Conservation (phyloP, 176 grass and related monocot genomes). For the Ampelocalamus luodianensis region DNA sequence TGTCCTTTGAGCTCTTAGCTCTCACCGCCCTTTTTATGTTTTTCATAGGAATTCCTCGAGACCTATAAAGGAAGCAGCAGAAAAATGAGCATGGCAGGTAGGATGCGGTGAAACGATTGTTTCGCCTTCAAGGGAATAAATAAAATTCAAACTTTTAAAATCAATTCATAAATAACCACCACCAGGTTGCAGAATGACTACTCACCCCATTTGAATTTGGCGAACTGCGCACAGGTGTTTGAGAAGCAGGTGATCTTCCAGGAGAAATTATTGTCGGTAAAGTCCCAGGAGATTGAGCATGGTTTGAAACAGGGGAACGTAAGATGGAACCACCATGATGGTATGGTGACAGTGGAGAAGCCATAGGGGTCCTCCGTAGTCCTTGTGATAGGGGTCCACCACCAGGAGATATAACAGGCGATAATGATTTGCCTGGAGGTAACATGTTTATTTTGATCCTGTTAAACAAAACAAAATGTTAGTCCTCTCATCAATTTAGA, state of each 20-base stretch:
- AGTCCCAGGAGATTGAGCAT: constrained; percentile 50
- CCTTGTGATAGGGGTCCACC: constrained; percentile 54
- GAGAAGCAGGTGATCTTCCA: constrained; percentile 57
- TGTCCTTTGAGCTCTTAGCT: constrained; percentile 24
- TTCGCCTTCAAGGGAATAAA: not conserved
- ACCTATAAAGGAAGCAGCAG: constrained; percentile 44
- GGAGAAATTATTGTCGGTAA: constrained; percentile 51
- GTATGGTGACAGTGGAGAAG: constrained; percentile 73
- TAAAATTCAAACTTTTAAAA: not conserved
- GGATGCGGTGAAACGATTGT: not conserved
- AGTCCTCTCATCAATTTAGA: not conserved
- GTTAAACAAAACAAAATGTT: constrained; percentile 39
- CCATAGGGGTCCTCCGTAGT: constrained; percentile 55
- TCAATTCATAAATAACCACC: not conserved
- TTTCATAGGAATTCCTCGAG: constrained; percentile 61
- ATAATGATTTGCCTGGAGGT: constrained; percentile 68
- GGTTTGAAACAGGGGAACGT: constrained; percentile 55
- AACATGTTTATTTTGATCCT: constrained; percentile 99
- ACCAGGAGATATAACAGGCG: constrained; percentile 62
- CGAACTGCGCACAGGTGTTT: constrained; percentile 31
- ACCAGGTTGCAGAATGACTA: not conserved
- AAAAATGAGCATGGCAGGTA: constrained; percentile 10
- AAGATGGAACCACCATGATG: constrained; percentile 50
- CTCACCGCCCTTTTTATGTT: constrained; percentile 59
- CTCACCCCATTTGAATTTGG: constrained; percentile 54